Evolutionary conservation across 176 grass and related monocot species (phyloP).

Genomic region (Aegilops tauschii): DNA sequence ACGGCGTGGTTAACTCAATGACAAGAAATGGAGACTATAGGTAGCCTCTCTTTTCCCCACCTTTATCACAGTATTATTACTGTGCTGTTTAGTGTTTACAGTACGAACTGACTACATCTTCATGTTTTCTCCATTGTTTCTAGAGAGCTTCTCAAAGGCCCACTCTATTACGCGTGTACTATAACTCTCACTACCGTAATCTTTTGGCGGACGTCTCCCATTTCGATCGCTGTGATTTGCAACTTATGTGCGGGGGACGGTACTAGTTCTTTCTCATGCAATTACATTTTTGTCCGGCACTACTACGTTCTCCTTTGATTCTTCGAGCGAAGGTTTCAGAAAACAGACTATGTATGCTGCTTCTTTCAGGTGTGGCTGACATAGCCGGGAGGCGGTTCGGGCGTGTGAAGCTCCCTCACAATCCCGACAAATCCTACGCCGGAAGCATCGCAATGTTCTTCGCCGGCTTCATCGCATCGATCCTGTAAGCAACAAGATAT

Average conservation of each 20-base stretch:
- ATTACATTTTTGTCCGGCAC: neutral
- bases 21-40: conserved; percentile 70
- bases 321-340: neutral
- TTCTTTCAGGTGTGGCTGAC: conserved; percentile 71
- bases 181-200: conserved; percentile 57
- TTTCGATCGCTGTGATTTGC: conserved; percentile 75
- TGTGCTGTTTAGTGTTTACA: neutral
- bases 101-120: neutral
- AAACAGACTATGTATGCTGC: neutral
- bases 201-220: conserved; percentile 80
- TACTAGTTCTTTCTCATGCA: conserved; percentile 20
- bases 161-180: conserved; percentile 78
- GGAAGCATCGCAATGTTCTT: conserved; percentile 61
- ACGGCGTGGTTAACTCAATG: conserved; percentile 76
- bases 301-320: neutral
- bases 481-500: conserved; percentile 37
- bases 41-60: conserved; percentile 12
- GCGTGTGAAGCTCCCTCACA: conserved; percentile 64
- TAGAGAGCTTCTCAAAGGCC: conserved; percentile 87
- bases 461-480: conserved; percentile 62
- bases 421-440: conserved; percentile 68
- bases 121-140: neutral
- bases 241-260: conserved; percentile 85
- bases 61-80: neutral
- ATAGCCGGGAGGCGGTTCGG: conserved; percentile 73